Conservation (phyloP, 305 asterid genomes). For the Rubia tinctorum region DNA sequence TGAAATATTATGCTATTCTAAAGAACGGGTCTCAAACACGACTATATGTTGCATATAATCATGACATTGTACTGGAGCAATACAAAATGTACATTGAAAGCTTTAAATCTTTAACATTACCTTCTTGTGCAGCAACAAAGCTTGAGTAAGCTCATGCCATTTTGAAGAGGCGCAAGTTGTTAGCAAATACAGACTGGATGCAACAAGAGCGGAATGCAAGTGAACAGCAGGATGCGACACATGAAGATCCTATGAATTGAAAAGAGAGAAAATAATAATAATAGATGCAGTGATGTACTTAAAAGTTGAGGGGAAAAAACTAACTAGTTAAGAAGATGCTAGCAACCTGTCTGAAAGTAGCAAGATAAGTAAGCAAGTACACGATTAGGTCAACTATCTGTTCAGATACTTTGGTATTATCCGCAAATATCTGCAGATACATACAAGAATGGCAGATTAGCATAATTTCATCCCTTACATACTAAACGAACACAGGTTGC, state of each 20-base stretch:
- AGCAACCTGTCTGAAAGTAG: slow-evolving; percentile 75
- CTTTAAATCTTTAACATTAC: slow-evolving; percentile 29
- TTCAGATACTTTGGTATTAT: slow-evolving; percentile 81
- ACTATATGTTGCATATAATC: not conserved
- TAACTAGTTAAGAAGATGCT: slow-evolving; percentile 16
- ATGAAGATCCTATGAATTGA: slow-evolving; percentile 41
- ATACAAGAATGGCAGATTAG: slow-evolving; percentile 20
- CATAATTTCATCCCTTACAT: not conserved
- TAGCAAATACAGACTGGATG: slow-evolving; percentile 73
- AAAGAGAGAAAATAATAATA: slow-evolving; percentile 22
- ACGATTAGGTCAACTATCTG: slow-evolving; percentile 84
- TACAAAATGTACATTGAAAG: not conserved
- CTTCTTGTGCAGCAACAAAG: slow-evolving; percentile 75
- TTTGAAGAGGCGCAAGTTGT: slow-evolving; percentile 78
- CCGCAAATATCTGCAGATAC: slow-evolving; percentile 69
- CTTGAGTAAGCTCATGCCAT: slow-evolving; percentile 91
- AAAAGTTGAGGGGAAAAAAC: not conserved
- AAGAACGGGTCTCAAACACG: not conserved
- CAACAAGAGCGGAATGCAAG: slow-evolving; percentile 93
- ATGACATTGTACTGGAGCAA: not conserved
- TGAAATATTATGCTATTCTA: not conserved
- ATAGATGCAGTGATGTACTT: slow-evolving; percentile 9
- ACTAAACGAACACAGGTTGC: not conserved
- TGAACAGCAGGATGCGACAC: slow-evolving; percentile 66
- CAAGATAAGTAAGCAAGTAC: slow-evolving; percentile 66